phyloP scores from a whole-genome alignment of 768 basidiomycete species.

The Kwoniella bestiolae region DNA sequence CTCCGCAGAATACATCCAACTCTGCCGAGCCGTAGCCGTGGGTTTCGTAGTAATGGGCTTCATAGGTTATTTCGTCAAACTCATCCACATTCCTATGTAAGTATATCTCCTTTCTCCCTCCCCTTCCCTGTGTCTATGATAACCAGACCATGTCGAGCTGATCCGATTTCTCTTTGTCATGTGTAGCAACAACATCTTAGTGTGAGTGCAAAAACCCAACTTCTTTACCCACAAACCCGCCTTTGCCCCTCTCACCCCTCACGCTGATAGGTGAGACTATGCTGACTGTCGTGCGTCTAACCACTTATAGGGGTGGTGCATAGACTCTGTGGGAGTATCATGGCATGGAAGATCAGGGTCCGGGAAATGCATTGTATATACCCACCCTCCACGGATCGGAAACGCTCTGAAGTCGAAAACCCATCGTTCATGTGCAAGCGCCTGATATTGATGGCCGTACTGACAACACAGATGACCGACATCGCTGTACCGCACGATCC shows the following conservation, averaged over 20 bases:
- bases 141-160: constrained; percentile 9
- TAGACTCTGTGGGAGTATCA: background rate
- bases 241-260: no score
- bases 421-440: no score
- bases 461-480: no score
- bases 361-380: constrained; percentile 13
- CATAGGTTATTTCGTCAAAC: constrained; percentile 98
- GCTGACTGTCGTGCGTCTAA: background rate
- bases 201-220: constrained; percentile 86
- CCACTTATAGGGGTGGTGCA: constrained; percentile 2
- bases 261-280: background rate
- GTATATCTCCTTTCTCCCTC: constrained; percentile 59
- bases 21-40: constrained; percentile 93
- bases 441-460: no score
- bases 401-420: no score
- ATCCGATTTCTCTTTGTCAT: background rate
- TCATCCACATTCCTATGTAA: constrained; percentile 97
- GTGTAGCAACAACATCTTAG: constrained; percentile 90
- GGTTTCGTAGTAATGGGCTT: constrained; percentile 99
- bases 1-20: constrained; percentile 82
- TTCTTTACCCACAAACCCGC: background rate
- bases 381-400: background rate
- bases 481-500: no score
- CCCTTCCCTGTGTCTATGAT: no score
- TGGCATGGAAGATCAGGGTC: background rate